phyloP scores from a whole-genome alignment of 2,329 filamentous ascomycete species.

The Basipetospora chlamydospora region DNA sequence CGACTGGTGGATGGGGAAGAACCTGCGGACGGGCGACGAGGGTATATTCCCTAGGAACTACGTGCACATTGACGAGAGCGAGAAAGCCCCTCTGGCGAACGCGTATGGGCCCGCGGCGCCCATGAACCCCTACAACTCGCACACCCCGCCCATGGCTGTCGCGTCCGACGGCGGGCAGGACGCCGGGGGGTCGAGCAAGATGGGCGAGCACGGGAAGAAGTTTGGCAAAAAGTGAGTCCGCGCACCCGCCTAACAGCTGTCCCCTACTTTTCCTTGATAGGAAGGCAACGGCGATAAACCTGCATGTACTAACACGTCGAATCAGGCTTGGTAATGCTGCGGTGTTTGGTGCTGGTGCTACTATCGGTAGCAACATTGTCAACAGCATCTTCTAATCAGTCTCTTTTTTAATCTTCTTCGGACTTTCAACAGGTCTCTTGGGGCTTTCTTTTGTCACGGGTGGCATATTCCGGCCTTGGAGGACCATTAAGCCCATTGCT shows the following conservation, averaged over 20 bases:
- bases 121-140: constrained; percentile 48
- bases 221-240: constrained; percentile 65
- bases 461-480: no score
- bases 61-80: constrained; percentile 54
- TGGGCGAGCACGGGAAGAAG: constrained; percentile 72
- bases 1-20: constrained; percentile 92
- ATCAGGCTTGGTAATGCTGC: constrained; percentile 48
- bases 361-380: constrained; percentile 77
- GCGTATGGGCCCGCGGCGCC: constrained; percentile 20
- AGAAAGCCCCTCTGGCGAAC: constrained; percentile 31
- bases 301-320: no score
- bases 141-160: constrained; percentile 63
- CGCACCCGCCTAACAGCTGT: no score
- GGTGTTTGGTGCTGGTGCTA: constrained; percentile 86
- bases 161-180: constrained; percentile 36
- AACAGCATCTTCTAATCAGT: constrained; percentile 65
- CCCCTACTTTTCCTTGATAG: background rate
- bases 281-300: no score
- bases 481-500: no score
- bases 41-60: constrained; percentile 95
- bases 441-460: no score
- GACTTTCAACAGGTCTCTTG: no score
- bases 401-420: no score
- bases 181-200: constrained; percentile 42
- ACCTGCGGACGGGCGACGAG: constrained; percentile 66